phyloP scores from a whole-genome alignment of 2,329 filamentous ascomycete species.

The Dactylella cylindrospora region DNA sequence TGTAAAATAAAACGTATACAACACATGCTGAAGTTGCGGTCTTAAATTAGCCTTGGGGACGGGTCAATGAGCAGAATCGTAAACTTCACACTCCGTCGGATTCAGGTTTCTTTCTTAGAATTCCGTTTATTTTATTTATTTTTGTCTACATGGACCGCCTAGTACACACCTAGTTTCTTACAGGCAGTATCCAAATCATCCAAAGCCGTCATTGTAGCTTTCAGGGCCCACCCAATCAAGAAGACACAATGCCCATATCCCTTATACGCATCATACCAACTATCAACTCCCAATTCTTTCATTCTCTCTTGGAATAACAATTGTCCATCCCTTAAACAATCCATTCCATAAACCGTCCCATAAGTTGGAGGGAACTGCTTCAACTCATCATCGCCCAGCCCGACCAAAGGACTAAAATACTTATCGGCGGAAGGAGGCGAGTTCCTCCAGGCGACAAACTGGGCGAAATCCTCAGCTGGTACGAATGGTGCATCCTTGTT shows the following conservation, averaged over 20 bases:
- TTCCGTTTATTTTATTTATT: no score
- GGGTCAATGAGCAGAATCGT: no score
- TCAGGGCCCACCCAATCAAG: slow-evolving; percentile 9
- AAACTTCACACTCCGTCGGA: no score
- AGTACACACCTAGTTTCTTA: slow-evolving; percentile 16
- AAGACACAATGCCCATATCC: slow-evolving; percentile 26
- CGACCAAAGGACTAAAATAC: slow-evolving; percentile 39
- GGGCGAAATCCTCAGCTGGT: background rate
- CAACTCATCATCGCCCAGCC: slow-evolving; percentile 15
- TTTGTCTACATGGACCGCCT: no score
- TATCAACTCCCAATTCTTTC: slow-evolving; percentile 19
- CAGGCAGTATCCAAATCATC: slow-evolving; percentile 7
- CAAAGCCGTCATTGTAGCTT: slow-evolving; percentile 3
- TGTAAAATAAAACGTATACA: no score
- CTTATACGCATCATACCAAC: slow-evolving; percentile 2
- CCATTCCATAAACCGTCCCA: slow-evolving; percentile 33
- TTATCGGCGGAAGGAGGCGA: slow-evolving; percentile 27
- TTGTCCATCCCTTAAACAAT: slow-evolving; percentile 36
- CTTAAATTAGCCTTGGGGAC: no score
- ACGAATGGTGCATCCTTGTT: slow-evolving; percentile 39
- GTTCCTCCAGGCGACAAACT: slow-evolving; percentile 17
- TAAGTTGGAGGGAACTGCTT: slow-evolving; percentile 21
- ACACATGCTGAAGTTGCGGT: no score
- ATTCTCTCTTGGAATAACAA: slow-evolving; percentile 28
- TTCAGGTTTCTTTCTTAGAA: no score